Evolutionary conservation across 2,329 filamentous ascomycete species (phyloP).

Genomic region (Aspergillus proliferans): DNA sequence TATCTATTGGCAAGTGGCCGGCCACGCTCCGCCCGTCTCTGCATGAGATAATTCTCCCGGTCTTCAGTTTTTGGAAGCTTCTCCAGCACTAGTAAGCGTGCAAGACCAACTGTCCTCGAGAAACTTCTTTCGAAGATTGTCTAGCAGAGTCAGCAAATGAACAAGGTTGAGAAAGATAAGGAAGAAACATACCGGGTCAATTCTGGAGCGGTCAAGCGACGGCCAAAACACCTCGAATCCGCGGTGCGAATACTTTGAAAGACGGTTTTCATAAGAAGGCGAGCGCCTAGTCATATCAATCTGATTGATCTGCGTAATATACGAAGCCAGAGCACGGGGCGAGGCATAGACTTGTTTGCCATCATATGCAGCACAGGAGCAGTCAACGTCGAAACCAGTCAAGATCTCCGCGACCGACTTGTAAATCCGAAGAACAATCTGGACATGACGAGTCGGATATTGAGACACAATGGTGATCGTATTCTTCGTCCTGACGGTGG

Average conservation of each 20-base stretch:
- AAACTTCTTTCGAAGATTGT: conserved; percentile 84
- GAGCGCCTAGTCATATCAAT: conserved; percentile 73
- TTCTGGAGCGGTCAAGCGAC: conserved; percentile 62
- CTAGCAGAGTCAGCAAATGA: conserved; percentile 3
- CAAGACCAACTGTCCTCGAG: conserved; percentile 66
- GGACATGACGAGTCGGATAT: conserved; percentile 76
- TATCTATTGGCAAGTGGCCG: conserved; percentile 49
- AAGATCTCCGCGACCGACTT: conserved; percentile 78
- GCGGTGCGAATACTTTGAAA: conserved; percentile 77
- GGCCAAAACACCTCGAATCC: conserved; percentile 82
- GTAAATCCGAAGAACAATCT: conserved; percentile 81
- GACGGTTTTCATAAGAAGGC: conserved; percentile 78
- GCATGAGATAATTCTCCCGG: conserved; percentile 63
- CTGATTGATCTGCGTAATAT: conserved; percentile 75
- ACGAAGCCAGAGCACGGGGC: conserved; percentile 69
- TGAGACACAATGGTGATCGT: conserved; percentile 79
- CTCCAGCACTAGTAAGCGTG: conserved; percentile 72
- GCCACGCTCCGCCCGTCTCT: conserved; percentile 65
- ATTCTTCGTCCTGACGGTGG: conserved; percentile 78
- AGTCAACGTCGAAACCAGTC: conserved; percentile 84
- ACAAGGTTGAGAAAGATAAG: not conserved
- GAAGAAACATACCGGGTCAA: conserved; percentile 55
- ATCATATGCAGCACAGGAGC: conserved; percentile 73
- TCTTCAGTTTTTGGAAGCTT: conserved; percentile 64
- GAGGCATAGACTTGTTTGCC: conserved; percentile 73